phyloP scores from a whole-genome alignment of 108 stramenopile genomes.

The Schizochytrium sp. region DNA sequence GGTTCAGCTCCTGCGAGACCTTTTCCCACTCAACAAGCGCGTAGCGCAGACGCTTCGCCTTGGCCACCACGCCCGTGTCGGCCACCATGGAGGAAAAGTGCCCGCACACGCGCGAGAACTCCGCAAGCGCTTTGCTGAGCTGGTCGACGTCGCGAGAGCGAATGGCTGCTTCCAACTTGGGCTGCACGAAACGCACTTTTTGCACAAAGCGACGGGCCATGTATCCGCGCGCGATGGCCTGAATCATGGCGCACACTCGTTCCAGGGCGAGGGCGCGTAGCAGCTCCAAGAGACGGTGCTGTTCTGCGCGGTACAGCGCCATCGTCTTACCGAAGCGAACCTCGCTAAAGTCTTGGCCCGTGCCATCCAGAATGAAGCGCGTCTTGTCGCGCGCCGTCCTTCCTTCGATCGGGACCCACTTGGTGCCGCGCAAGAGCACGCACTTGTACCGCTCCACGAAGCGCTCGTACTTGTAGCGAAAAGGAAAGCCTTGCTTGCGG shows the following conservation, averaged over 20 bases:
- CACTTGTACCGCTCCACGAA: conserved; percentile 27
- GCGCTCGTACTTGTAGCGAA: conserved; percentile 17
- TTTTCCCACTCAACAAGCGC: conserved; percentile 1
- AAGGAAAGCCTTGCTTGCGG: conserved; percentile 29
- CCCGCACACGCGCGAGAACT: conserved; percentile 11
- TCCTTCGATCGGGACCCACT: conserved; percentile 7
- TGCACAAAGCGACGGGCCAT: conserved; percentile 24
- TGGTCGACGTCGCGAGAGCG: conserved; percentile 14
- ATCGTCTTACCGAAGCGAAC: neutral
- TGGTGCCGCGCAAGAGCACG: neutral
- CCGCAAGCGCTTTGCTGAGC: conserved; percentile 15
- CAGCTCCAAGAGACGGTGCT: conserved; percentile 17
- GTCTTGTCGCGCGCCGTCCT: neutral
- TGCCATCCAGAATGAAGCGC: neutral
- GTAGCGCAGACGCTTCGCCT: neutral
- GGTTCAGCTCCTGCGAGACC: conserved; percentile 9
- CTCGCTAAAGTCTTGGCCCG: neutral
- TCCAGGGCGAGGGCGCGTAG: neutral
- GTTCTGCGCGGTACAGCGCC: conserved; percentile 13
- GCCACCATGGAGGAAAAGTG: conserved; percentile 18
- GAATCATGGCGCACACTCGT: neutral
- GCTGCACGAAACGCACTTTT: conserved; percentile 13
- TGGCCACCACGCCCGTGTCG: neutral
- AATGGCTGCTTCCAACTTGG: neutral
- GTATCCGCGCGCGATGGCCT: conserved; percentile 20